phyloP scores from a whole-genome alignment of 2,329 filamentous ascomycete species.

The Calonectria naviculata region DNA sequence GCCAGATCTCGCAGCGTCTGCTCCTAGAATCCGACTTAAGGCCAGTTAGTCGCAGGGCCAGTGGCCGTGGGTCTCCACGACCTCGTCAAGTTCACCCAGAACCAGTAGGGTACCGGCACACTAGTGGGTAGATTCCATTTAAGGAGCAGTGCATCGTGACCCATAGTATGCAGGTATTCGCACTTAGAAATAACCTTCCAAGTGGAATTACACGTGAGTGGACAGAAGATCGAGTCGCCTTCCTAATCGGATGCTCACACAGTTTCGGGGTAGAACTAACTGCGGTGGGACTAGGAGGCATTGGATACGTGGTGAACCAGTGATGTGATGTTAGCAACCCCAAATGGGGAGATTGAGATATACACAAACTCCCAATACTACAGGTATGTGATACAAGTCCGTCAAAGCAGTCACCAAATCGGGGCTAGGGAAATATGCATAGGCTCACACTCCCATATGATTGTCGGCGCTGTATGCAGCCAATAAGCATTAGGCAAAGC shows the following conservation, averaged over 20 bases:
- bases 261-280: slow-evolving; percentile 67
- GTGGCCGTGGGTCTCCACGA: slow-evolving; percentile 53
- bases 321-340: slow-evolving; percentile 51
- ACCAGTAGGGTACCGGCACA: slow-evolving; percentile 24
- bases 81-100: slow-evolving; percentile 47
- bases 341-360: slow-evolving; percentile 53
- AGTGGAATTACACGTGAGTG: slow-evolving; percentile 51
- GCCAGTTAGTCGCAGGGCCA: slow-evolving; percentile 68
- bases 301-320: no score
- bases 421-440: not conserved
- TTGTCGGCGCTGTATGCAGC: slow-evolving; percentile 69
- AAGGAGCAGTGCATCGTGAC: slow-evolving; percentile 63
- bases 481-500: slow-evolving; percentile 44
- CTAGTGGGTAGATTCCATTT: slow-evolving; percentile 42
- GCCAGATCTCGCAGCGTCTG: slow-evolving; percentile 67
- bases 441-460: slow-evolving; percentile 66
- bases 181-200: slow-evolving; percentile 50
- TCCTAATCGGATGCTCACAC: slow-evolving; percentile 71
- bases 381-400: not conserved
- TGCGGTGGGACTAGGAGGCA: slow-evolving; percentile 54
- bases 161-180: slow-evolving; percentile 57
- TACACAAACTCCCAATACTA: not conserved
- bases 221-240: slow-evolving; percentile 69
- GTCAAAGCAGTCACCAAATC: not conserved
- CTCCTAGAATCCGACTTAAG: slow-evolving; percentile 70